Base-by-base conservation (phyloP, 768 basidiomycete species). In the Astraeus odoratus region DNA sequence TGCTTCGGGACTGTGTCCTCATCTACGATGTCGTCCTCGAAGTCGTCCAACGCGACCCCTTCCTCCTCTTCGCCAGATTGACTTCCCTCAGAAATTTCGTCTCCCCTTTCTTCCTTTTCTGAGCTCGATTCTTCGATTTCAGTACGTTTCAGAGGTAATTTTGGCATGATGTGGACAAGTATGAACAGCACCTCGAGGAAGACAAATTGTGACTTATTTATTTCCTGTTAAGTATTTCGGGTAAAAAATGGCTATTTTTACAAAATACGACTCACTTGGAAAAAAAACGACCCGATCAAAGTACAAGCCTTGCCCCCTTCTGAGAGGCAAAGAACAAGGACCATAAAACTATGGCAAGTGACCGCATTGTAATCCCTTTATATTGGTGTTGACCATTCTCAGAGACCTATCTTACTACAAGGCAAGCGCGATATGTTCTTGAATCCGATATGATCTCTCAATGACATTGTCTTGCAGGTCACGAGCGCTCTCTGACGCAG, bases 401-500 rank as follows among this genome's bases (percentile, higher is more conserved):
- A 86, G 84, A 75, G 83, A 61, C 83, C 83, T 26, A 86, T 87
- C 64, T 73, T 87, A 54, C 58, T 86, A 41, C 80, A 84, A 81
- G 82, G 82, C 79, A 43, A 59, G 54, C 34, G 8, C 30, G 39
- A n/a, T 24, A n/a, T 10, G 16, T 31, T 45, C 18, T 15, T 39
- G 46, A 47, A 24, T 25, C 35, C n/a, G 16, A 12, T 45, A 30
- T 30, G 43, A 35, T 12, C 37, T 8, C 8, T 40, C 51, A 27
- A 52, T 56, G 4, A 36, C 57, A 49, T 42, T 42, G 47, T 50
- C 54, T 55, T 30, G 23, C 56, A 91, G 94, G 95, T 55, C 94
- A 99, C 69, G 92, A 97, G 72, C 91, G 95, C 60, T 87, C 95
- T 41, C 73, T 98, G 58, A 97, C 94, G 7, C 92, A 97, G 70